Evolutionary conservation across 441 rosid genomes (phyloP).

Genomic region (Macaranga tanarius): DNA sequence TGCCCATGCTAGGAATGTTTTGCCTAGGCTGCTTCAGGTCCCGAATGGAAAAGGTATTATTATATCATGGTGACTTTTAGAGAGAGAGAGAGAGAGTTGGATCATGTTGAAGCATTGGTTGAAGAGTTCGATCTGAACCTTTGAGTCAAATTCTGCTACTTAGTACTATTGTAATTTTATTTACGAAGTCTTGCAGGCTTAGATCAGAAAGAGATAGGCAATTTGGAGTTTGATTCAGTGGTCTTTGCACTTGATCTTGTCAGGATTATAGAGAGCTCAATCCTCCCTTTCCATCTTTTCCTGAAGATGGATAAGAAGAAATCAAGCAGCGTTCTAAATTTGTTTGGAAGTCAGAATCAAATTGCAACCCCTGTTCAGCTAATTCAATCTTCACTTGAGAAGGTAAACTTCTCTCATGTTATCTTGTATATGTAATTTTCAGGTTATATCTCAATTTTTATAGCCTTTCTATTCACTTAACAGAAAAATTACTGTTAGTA

Average conservation of each 20-base stretch:
- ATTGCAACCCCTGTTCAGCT: conserved; percentile 71
- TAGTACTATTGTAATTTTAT: background rate
- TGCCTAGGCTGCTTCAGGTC: conserved; percentile 86
- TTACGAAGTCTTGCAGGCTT: conserved; percentile 44
- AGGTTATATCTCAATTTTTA: no score
- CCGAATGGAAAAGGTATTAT: conserved; percentile 75
- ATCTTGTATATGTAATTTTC: no score
- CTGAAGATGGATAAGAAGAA: conserved; percentile 81
- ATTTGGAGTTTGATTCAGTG: conserved; percentile 49
- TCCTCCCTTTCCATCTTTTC: conserved; percentile 65
- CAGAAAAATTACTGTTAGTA: background rate
- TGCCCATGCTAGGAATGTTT: conserved; percentile 65
- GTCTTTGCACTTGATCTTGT: conserved; percentile 71
- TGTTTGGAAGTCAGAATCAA: conserved; percentile 70
- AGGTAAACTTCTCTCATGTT: conserved; percentile 36
- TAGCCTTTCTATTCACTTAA: background rate
- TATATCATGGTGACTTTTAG: background rate
- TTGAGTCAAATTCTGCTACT: background rate
- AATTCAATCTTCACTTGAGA: conserved; percentile 69
- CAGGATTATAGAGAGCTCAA: conserved; percentile 58
- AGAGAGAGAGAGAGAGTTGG: background rate
- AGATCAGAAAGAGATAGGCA: conserved; percentile 48
- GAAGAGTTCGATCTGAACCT: background rate
- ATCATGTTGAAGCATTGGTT: background rate
- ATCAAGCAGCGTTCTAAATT: conserved; percentile 46